These are phyloP conservation scores for Secale cereale DNA, from an alignment of 176 grass and related monocot genomes.

Conservation along the genomic window DNA sequence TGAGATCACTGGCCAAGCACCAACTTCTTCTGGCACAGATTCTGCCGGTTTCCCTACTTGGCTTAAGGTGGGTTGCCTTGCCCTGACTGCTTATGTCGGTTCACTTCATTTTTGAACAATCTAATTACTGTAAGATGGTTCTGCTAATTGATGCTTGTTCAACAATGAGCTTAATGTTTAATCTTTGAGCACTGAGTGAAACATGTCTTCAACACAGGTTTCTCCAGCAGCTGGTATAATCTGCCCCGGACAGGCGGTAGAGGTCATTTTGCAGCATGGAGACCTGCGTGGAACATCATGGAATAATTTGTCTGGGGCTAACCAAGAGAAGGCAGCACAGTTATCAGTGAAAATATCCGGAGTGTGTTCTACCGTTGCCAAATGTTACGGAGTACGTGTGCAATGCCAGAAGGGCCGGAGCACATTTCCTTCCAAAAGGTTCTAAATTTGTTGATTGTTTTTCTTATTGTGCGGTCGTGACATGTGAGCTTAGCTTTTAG, in stretches of 20 bases:
- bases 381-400: slow-evolving; percentile 39
- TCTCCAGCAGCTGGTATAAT: slow-evolving; percentile 65
- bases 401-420: slow-evolving; percentile 22
- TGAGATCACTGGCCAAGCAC: slow-evolving; percentile 42
- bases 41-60: slow-evolving; percentile 60
- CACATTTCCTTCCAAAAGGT: slow-evolving; percentile 35
- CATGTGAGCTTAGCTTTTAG: background rate
- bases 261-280: slow-evolving; percentile 51
- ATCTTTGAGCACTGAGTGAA: slow-evolving; percentile 23
- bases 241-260: slow-evolving; percentile 48
- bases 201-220: slow-evolving; percentile 42
- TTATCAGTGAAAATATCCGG: slow-evolving; percentile 45
- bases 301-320: slow-evolving; percentile 34
- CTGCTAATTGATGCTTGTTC: background rate
- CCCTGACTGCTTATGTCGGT: background rate
- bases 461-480: background rate
- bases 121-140: background rate
- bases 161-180: slow-evolving; percentile 1
- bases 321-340: slow-evolving; percentile 28
- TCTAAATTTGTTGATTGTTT: background rate
- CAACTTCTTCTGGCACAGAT: slow-evolving; percentile 17
- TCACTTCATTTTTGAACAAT: background rate
- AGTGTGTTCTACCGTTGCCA: slow-evolving; percentile 34
- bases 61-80: slow-evolving; percentile 61
- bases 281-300: slow-evolving; percentile 22